Base-by-base conservation (phyloP, 768 basidiomycete genomes). In the Rhodotorula toruloides region DNA sequence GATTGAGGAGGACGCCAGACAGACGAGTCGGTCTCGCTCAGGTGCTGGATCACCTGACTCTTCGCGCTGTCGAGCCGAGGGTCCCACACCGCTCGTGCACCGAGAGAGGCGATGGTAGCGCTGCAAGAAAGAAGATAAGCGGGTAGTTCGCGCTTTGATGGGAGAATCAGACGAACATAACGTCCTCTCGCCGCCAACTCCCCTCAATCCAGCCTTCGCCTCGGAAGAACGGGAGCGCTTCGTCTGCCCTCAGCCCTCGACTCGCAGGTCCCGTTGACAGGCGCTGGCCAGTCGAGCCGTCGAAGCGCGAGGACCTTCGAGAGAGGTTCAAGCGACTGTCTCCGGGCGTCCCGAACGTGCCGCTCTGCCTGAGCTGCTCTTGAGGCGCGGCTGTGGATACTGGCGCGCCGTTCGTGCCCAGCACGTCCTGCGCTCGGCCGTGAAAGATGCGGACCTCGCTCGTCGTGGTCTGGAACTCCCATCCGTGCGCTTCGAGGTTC, bases 131-230 rank as follows among this genome's bases (percentile, higher is more conserved):
- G n/a, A 29, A 22, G 3, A 34, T 4, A 42, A 29, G 27, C 25
- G 34, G 9, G 31, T 6, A 29, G 57, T 4, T 27, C 39, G 54
- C 2, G 37, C 21, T 1, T 27, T 14, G 16, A 21, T 19, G 27
- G 25, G 46, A 48, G 29, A 31, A 49, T 27, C 29, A 8, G 14
- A 16, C 12, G 36, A 55, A 66, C 63, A 61, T 64, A 0, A 70
- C 65, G 32, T 70, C 69, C 39, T 70, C 69, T 2, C 46, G 9
- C 14, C n/a, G 37, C 69, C 69, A 70, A 7, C 39, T 40, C 1
- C 69, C 69, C 25, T 70, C 69, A 16, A 70, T 63, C 61, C 61
- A 70, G 5, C 57, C 69, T 44, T 70, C 69, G 3, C 69, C 69
- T 0, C 69, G 31, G 14, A 70, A 66, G 54, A 44, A 66, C 14